A percentile compares a stretch with the other conserved stretches of the same genome.
phyloP scores from a whole-genome alignment of 2,329 filamentous ascomycete species.

The Scytalidium sp. region DNA sequence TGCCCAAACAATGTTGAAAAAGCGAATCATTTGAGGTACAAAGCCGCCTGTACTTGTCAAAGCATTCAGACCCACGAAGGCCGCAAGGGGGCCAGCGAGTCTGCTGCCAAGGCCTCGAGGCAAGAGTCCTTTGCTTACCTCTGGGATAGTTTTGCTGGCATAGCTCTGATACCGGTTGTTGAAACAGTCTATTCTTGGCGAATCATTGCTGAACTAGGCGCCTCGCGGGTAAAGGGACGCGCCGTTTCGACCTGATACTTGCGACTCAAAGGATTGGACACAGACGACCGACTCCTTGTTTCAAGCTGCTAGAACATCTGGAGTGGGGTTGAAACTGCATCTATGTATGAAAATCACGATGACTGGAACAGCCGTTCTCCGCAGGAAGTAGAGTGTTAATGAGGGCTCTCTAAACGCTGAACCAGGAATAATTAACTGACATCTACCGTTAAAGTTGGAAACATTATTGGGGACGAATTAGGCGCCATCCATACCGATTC shows the following conservation, averaged over 20 bases:
- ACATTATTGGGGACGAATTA: too few species aligned
- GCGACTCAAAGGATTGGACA: conserved; percentile 18
- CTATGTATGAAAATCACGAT: too few species aligned
- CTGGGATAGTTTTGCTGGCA: background rate
- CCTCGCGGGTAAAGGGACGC: conserved; percentile 15
- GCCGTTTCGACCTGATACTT: conserved; percentile 17
- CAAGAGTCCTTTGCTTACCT: background rate
- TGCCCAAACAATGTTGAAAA: background rate
- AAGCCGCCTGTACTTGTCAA: background rate
- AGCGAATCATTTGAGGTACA: background rate
- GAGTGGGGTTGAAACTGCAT: too few species aligned
- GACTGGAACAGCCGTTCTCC: too few species aligned
- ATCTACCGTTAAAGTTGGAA: too few species aligned
- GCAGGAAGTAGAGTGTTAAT: too few species aligned
- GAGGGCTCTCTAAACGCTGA: too few species aligned
- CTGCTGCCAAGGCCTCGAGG: too few species aligned
- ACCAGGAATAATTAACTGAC: too few species aligned
- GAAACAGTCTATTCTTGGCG: conserved; percentile 6
- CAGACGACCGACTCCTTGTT: conserved; percentile 16
- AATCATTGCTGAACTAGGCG: conserved; percentile 15
- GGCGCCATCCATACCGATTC: too few species aligned
- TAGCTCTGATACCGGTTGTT: background rate
- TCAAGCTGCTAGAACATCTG: conserved; percentile 14
- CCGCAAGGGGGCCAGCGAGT: too few species aligned
- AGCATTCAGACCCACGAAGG: background rate